Evolutionary conservation across 495 filamentous ascomycete species (phyloP).

Genomic region (Hypoxylon fragiforme): DNA sequence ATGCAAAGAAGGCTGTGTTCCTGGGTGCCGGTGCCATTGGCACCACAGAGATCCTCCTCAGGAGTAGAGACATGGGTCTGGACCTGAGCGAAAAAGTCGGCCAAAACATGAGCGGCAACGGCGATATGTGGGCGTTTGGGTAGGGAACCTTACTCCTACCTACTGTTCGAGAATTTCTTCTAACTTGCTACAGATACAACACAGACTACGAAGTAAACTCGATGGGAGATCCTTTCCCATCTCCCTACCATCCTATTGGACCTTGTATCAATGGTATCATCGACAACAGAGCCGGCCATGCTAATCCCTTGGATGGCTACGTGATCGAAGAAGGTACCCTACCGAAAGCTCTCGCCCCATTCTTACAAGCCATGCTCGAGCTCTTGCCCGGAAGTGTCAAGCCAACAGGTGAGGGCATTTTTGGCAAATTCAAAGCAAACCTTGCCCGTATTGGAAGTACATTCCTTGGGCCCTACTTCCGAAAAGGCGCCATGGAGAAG

Average conservation of each 20-base stretch:
- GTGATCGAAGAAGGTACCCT: constrained; percentile 69
- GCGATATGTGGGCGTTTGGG: constrained; percentile 67
- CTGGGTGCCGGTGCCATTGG: constrained; percentile 64
- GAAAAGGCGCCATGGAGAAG: constrained; percentile 56
- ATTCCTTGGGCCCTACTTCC: constrained; percentile 60
- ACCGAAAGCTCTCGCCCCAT: constrained; percentile 56
- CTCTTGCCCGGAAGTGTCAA: constrained; percentile 55
- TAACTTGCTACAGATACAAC: constrained; percentile 55
- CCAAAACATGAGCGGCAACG: constrained; percentile 68
- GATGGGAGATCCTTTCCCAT: constrained; percentile 53
- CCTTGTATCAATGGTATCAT: constrained; percentile 69
- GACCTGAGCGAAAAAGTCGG: constrained; percentile 60
- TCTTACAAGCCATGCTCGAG: constrained; percentile 62
- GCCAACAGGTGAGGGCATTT: constrained; percentile 42
- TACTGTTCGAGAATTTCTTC: neutral
- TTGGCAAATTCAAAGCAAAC: constrained; percentile 47
- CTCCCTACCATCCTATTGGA: constrained; percentile 58
- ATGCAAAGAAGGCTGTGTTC: constrained; percentile 62
- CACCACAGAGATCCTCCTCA: constrained; percentile 68
- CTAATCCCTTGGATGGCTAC: constrained; percentile 63
- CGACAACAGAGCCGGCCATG: constrained; percentile 57
- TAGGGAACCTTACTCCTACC: constrained; percentile 25
- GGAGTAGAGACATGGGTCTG: constrained; percentile 62
- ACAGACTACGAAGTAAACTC: constrained; percentile 58
- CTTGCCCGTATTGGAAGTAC: constrained; percentile 54